Evolutionary conservation across 768 basidiomycete genomes (phyloP).

Genomic region (Boletus pseudopeckii): DNA sequence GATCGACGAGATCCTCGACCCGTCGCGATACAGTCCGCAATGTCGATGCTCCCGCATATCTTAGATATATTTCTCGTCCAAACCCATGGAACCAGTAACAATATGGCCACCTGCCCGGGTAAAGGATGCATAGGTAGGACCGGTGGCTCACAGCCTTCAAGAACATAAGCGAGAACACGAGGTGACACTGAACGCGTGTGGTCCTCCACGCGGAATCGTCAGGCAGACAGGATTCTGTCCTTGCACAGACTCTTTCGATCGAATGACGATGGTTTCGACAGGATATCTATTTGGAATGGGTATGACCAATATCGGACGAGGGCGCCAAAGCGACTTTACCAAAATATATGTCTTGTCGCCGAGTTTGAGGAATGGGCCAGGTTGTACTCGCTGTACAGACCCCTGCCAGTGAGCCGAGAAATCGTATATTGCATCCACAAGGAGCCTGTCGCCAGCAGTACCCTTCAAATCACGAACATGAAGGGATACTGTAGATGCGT

Average conservation of each 20-base stretch:
- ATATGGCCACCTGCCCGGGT: constrained; percentile 32
- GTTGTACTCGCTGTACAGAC: constrained; percentile 54
- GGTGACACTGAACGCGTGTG: constrained; percentile 48
- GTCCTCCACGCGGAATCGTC: constrained; percentile 60
- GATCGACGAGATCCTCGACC: constrained; percentile 45
- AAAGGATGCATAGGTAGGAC: not conserved
- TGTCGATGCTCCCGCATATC: constrained; percentile 61
- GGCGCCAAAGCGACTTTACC: constrained; percentile 54
- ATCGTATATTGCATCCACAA: constrained; percentile 41
- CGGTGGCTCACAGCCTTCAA: constrained; percentile 57
- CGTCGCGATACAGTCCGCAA: constrained; percentile 59
- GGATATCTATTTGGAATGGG: constrained; percentile 37
- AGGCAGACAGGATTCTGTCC: constrained; percentile 42
- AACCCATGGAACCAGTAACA: constrained; percentile 63
- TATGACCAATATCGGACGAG: constrained; percentile 45
- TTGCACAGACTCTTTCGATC: constrained; percentile 21
- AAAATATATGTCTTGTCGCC: constrained; percentile 22
- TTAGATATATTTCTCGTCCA: constrained; percentile 57
- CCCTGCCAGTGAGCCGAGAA: constrained; percentile 36
- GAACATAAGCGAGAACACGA: constrained; percentile 43
- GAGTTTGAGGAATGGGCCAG: constrained; percentile 42
- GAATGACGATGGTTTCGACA: constrained; percentile 55
- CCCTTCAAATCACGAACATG: constrained; percentile 40
- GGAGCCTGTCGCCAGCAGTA: constrained; percentile 10
- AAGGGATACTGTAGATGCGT: constrained; percentile 52